Evolutionary conservation across 2,329 filamentous ascomycete genomes (phyloP), one percentile per base, ranked within the genome.

Genomic region (Cercospora citrullina): DNA sequence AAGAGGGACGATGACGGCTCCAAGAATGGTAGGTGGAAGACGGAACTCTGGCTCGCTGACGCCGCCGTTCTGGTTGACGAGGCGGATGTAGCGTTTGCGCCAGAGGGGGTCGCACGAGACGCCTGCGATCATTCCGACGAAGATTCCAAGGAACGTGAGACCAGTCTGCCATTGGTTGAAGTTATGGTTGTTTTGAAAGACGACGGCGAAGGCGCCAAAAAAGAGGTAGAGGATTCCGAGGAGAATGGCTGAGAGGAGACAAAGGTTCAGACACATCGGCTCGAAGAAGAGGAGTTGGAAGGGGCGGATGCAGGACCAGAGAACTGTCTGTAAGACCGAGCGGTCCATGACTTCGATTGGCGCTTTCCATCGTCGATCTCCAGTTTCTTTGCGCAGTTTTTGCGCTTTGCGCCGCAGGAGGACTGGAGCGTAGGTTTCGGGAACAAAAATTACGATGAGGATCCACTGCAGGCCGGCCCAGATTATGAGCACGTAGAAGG

Each of bases 181-280:
- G 21, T 87, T 88, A 77, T 96, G 90, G 58, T 91, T 89, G 55
- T 85, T 86, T 28, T 84, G 78, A 76, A 97, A 97, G 16, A 97
- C 89, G 55, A 96, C 82, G 5, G 90, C 87, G 75, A 97, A 96
- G 0, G 93, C 74, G 21, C 93, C 93, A 77, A 96, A 96, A 82
- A 96, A 96, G 45, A 97, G 87, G 77, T 97, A 97, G 2, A 97
- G 81, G 55, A 96, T 90, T 5, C 93, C 94, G 7, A 97, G 84
- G n/a, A 97, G 82, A 64, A 97, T 87, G 45, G 93, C 92, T 0
- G 91, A 92, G 73, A 94, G 91, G 23, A 95, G 80, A 79, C 93
- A 95, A 28, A 97, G 87, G 72, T 89, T 88, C 66, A 95, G 82
- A 68, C 90, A 91, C 92, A 97, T 97, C 71, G 91, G 92, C 81